phyloP scores from a whole-genome alignment of 208 protist species.

The Trypanosoma grayi region DNA sequence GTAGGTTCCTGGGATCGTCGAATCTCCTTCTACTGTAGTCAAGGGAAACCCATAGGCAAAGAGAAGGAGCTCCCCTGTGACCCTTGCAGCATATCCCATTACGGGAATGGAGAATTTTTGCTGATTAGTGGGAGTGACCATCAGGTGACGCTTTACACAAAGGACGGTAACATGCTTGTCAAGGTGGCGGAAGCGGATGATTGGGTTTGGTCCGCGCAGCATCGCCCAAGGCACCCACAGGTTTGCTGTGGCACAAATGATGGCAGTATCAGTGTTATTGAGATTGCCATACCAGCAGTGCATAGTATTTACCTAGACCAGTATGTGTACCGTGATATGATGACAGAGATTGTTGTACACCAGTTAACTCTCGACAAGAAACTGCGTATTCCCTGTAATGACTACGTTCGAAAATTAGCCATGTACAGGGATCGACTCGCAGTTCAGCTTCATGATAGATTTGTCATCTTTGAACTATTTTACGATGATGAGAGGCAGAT shows the following conservation, averaged over 20 bases:
- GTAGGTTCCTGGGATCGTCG: slow-evolving; percentile 96
- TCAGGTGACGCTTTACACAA: slow-evolving; percentile 89
- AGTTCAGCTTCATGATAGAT: slow-evolving; percentile 91
- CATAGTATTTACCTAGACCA: slow-evolving; percentile 94
- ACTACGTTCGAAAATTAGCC: slow-evolving; percentile 95
- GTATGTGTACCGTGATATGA: slow-evolving; percentile 94
- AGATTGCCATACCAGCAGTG: slow-evolving; percentile 87
- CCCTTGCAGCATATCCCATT: slow-evolving; percentile 92
- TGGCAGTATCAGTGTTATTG: slow-evolving; percentile 84
- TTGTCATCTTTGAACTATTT: slow-evolving; percentile 94
- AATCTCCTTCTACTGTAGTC: slow-evolving; percentile 94
- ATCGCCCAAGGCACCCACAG: slow-evolving; percentile 76
- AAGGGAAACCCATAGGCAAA: slow-evolving; percentile 60
- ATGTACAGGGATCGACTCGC: slow-evolving; percentile 93
- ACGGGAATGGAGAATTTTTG: slow-evolving; percentile 91
- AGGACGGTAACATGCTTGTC: slow-evolving; percentile 84
- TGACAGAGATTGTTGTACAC: slow-evolving; percentile 96
- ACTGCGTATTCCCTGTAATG: slow-evolving; percentile 90
- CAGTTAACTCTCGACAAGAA: slow-evolving; percentile 85
- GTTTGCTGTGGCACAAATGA: slow-evolving; percentile 90
- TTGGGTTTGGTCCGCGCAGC: slow-evolving; percentile 84
- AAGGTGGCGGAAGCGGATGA: slow-evolving; percentile 67
- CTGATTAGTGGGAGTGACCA: slow-evolving; percentile 91
- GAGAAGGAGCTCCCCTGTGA: slow-evolving; percentile 91
- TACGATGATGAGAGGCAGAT: slow-evolving; percentile 89